Conservation (phyloP, 139 green algal species). For the Pleodorina starrii region DNA sequence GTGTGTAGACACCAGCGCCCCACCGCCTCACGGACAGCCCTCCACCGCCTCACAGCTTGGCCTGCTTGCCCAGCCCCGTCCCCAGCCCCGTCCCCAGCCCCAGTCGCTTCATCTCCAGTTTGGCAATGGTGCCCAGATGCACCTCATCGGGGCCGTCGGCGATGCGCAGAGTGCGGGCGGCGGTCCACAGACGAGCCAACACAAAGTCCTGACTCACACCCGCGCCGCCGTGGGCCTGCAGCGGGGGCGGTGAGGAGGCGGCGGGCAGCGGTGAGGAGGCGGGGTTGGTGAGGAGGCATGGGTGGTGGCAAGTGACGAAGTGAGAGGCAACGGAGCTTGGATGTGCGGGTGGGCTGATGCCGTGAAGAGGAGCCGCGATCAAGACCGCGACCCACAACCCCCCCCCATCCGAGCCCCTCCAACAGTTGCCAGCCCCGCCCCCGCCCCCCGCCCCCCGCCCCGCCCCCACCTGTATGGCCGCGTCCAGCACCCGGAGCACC, state of each 20-base stretch:
- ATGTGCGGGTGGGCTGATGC: too few species aligned
- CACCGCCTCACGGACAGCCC: too few species aligned
- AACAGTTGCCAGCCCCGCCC: neutral
- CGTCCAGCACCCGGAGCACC: constrained; percentile 85
- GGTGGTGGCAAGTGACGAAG: neutral
- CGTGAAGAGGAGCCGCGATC: too few species aligned
- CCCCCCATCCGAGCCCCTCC: neutral
- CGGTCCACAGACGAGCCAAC: constrained; percentile 88
- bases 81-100: neutral
- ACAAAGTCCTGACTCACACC: constrained; percentile 89
- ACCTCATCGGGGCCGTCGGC: constrained; percentile 98
- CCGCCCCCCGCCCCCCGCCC: neutral
- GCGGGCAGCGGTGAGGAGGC: neutral
- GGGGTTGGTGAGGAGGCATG: neutral
- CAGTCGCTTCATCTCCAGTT: constrained; percentile 77
- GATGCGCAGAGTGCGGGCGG: constrained; percentile 92
- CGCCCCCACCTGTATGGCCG: constrained; percentile 85
- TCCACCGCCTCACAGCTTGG: neutral
- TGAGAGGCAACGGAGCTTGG: neutral
- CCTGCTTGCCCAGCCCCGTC: neutral
- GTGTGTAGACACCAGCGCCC: too few species aligned
- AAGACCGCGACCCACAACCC: neutral
- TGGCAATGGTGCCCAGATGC: constrained; percentile 93
- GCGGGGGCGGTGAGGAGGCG: neutral
- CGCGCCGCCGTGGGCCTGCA: constrained; percentile 86